These are phyloP conservation scores for Oryza punctata DNA, from an alignment of 176 grass and related monocot genomes.

Conservation along the genomic window DNA sequence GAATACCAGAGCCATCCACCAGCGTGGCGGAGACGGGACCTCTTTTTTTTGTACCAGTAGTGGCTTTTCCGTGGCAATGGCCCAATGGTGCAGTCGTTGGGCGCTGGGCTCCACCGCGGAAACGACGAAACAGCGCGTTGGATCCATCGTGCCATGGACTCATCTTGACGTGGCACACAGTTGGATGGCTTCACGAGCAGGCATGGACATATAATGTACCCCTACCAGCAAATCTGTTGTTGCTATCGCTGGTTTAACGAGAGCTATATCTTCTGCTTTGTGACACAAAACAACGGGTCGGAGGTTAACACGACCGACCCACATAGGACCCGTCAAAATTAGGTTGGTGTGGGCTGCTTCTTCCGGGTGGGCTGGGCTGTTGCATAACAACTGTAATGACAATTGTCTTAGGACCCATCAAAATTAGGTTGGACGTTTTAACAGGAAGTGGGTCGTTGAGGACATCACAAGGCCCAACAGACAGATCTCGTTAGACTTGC, in stretches of 20 bases:
- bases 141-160: neutral
- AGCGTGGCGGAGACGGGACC: neutral
- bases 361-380: neutral
- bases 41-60: neutral
- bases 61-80: neutral
- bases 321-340: too few species aligned
- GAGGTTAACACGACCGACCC: neutral
- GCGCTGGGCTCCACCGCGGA: neutral
- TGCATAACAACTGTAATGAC: neutral
- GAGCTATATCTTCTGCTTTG: too few species aligned
- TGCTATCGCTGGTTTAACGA: neutral
- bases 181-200: neutral
- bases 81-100: neutral
- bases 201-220: neutral
- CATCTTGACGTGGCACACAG: conserved; percentile 34
- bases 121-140: conserved; percentile 20
- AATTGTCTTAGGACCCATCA: too few species aligned
- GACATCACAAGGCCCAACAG: neutral
- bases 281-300: neutral
- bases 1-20: neutral
- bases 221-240: neutral
- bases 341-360: neutral
- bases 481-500: neutral
- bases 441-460: neutral
- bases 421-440: too few species aligned